Percentiles rank a stretch among this genome's conserved stretches.
These are phyloP conservation scores for Pythium periplocum DNA, from an alignment of 352 stramenopile species.

Conservation along the genomic window DNA sequence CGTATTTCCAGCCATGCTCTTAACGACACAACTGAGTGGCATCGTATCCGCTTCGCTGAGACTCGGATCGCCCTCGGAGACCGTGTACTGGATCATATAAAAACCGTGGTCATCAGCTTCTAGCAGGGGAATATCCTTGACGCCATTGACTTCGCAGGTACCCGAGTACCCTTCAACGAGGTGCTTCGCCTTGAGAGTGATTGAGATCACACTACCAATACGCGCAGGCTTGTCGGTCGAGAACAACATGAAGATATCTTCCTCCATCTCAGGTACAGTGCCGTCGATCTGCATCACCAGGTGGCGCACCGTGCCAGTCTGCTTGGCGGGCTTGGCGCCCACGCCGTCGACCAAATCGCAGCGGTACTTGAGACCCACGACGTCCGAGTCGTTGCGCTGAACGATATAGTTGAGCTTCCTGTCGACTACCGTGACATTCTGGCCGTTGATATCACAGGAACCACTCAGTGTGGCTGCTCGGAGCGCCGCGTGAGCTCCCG, in stretches of 20 bases:
- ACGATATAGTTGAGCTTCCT: slow-evolving; percentile 35
- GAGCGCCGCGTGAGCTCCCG: slow-evolving; percentile 5
- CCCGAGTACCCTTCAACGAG: slow-evolving; percentile 42
- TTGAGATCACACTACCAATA: slow-evolving; percentile 47
- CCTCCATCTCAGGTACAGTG: slow-evolving; percentile 26
- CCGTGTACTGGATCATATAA: slow-evolving; percentile 66
- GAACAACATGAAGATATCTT: slow-evolving; percentile 51
- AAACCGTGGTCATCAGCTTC: slow-evolving; percentile 48
- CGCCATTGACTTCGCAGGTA: slow-evolving; percentile 43
- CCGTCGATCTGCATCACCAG: slow-evolving; percentile 28
- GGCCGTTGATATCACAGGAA: slow-evolving; percentile 25
- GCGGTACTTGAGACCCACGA: slow-evolving; percentile 25
- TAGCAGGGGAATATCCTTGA: slow-evolving; percentile 30
- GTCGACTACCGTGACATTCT: slow-evolving; percentile 21
- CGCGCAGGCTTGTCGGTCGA: slow-evolving; percentile 55
- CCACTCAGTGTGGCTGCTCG: slow-evolving; percentile 19
- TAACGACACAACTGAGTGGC: slow-evolving; percentile 34
- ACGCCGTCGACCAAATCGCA: slow-evolving; percentile 29
- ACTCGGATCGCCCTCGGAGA: slow-evolving; percentile 32
- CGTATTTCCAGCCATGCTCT: slow-evolving; percentile 34
- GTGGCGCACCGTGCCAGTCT: slow-evolving; percentile 23
- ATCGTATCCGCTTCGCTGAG: slow-evolving; percentile 26
- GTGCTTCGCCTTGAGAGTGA: slow-evolving; percentile 36
- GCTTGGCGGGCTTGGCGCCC: slow-evolving; percentile 13
- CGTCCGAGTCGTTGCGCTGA: slow-evolving; percentile 38